Percentiles rank a stretch among this genome's conserved stretches.
These are phyloP conservation scores for Coelastrella sp. DNA, from an alignment of 139 green algal genomes.

Conservation along the genomic window DNA sequence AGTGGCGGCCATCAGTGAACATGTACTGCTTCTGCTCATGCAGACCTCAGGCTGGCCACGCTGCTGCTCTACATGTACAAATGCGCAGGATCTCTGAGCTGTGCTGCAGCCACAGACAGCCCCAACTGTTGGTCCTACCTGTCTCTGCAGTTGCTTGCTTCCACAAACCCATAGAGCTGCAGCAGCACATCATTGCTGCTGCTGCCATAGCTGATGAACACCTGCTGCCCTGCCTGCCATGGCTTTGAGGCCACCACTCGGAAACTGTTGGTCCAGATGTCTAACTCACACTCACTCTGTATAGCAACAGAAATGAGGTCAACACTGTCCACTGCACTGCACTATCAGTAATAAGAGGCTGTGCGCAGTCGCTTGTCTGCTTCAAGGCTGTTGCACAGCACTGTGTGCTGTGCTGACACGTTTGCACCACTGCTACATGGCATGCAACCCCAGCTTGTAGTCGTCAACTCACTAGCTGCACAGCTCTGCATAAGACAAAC, in stretches of 20 bases:
- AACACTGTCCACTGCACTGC: background rate
- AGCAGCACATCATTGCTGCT: constrained; percentile 37
- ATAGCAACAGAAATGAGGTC: background rate
- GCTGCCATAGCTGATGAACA: constrained; percentile 29
- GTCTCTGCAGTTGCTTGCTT: constrained; percentile 6
- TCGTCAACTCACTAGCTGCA: too few species aligned
- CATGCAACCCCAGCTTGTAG: background rate
- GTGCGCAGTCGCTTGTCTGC: too few species aligned
- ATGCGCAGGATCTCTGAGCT: too few species aligned
- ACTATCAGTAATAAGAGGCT: background rate
- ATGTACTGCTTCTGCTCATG: too few species aligned
- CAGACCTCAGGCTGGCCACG: too few species aligned
- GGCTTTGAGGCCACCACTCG: background rate
- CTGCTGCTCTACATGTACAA: too few species aligned
- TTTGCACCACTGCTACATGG: background rate
- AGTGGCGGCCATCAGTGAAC: too few species aligned
- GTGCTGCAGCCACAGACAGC: too few species aligned
- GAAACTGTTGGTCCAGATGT: constrained; percentile 20
- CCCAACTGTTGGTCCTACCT: background rate
- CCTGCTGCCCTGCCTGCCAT: constrained; percentile 8
- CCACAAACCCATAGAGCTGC: constrained; percentile 45
- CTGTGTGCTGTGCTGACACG: background rate
- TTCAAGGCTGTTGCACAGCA: background rate
- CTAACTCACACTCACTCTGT: constrained; percentile 44
- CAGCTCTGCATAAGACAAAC: too few species aligned